Percentiles rank a stretch among this genome's conserved stretches.
phyloP scores from a whole-genome alignment of 768 basidiomycete genomes.

The Boletus pseudopeckii region DNA sequence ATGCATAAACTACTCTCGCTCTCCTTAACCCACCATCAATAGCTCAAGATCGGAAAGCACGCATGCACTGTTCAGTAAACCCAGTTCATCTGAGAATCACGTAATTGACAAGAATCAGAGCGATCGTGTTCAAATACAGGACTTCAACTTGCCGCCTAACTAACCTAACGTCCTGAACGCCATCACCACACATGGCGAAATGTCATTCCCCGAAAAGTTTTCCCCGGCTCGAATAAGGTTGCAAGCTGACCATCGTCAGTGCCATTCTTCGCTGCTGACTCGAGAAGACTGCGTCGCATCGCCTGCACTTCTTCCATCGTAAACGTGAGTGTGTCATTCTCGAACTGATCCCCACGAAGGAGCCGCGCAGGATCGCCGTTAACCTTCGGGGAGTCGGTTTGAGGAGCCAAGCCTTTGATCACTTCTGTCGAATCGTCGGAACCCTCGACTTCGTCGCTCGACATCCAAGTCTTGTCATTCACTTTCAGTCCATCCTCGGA shows the following conservation, averaged over 20 bases:
- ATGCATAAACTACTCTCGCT: background rate
- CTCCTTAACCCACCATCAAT: background rate
- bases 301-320: slow-evolving; percentile 16
- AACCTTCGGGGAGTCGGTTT: background rate
- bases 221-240: slow-evolving; percentile 21
- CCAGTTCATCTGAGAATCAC: background rate
- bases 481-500: background rate
- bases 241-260: slow-evolving; percentile 10
- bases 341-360: background rate
- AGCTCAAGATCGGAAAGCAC: background rate
- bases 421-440: background rate
- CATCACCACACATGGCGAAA: slow-evolving; percentile 28
- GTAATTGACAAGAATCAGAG: background rate
- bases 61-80: background rate
- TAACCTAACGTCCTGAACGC: background rate
- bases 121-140: background rate
- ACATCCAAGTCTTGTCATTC: background rate
- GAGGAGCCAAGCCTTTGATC: background rate
- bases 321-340: slow-evolving; percentile 14
- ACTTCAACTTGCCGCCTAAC: background rate
- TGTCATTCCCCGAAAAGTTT: slow-evolving; percentile 16
- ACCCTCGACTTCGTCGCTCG: background rate
- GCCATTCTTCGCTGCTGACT: slow-evolving; percentile 1
- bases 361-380: background rate
- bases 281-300: slow-evolving; percentile 14